Base-by-base conservation (phyloP, 2,329 filamentous ascomycete species). In the Sporothrix sp. region DNA sequence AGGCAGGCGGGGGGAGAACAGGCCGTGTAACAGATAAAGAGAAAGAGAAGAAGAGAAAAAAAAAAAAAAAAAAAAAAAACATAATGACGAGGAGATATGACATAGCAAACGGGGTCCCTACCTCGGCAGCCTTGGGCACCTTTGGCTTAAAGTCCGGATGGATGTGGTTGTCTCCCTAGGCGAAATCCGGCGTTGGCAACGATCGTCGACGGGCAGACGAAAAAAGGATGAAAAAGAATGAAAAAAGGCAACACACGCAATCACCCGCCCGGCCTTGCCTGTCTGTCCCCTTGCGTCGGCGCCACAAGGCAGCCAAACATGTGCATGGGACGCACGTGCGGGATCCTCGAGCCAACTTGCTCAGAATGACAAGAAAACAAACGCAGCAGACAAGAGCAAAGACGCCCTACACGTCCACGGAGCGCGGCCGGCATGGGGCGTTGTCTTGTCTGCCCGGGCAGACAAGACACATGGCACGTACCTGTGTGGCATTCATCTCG, bases 401-500 rank as follows among this genome's bases (percentile, higher is more conserved):
- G 25, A 28, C 25, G 10, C 25, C 25, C 25, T 28, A 28, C 25
- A 28, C 25, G 25, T 28, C 25, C 25, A 28, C 10, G 25, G 25
- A 10, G 25, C 5, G 6, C 6, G 25, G 25, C 5, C 25, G 25
- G 25, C 25, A 28, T 28, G 6, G 25, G 25, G 25, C 25, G 25
- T 28, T 6, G n/a, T n/a, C n/a, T n/a, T n/a, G n/a, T n/a, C 10
- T 28, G 25, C 25, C 10, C 10, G 25, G 10, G 25, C 25, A 28
- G 25, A 5, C 18, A 20, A 45, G 20, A 27, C 13, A 20, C 38
- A 37, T 7, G 35, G 18, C 62, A 84, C 89, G 79, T 79, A 98
- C 93, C 88, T 97, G 93, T 74, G 85, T 89, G 58, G 84, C 90
- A 71, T 95, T 97, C 87, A 98, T 96, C 71, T 98, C 93, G 66